Conservation (phyloP, 345 rosid species). For the Gossypium anomalum region DNA sequence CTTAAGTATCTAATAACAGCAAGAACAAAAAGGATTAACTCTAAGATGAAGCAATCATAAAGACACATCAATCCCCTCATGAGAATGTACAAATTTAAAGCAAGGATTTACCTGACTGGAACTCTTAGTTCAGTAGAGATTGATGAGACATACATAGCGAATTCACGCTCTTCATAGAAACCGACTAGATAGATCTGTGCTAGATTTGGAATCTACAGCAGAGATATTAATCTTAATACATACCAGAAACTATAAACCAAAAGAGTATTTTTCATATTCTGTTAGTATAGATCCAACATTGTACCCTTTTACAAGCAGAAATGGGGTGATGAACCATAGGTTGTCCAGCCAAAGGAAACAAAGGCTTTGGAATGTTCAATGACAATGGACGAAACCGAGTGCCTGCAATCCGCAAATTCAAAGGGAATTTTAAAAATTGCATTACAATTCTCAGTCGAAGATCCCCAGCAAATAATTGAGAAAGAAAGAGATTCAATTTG, state of each 20-base stretch:
- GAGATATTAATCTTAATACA: conserved; percentile 15
- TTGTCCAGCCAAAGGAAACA: conserved; percentile 86
- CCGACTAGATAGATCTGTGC: conserved; percentile 77
- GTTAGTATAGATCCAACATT: conserved; percentile 8
- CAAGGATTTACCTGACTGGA: conserved; percentile 63
- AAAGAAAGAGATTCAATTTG: background rate
- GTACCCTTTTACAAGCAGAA: conserved; percentile 91
- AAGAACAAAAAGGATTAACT: background rate
- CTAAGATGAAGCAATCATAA: background rate
- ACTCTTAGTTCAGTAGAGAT: conserved; percentile 82
- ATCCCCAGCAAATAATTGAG: conserved; percentile 1
- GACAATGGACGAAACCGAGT: conserved; percentile 93
- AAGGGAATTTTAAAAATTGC: background rate
- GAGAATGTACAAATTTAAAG: background rate
- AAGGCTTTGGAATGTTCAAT: conserved; percentile 81
- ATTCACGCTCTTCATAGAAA: conserved; percentile 90
- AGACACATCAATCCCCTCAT: background rate
- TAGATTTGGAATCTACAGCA: conserved; percentile 69
- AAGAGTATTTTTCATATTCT: background rate
- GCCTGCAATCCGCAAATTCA: conserved; percentile 33
- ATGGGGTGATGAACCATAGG: conserved; percentile 99
- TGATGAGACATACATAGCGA: conserved; percentile 75
- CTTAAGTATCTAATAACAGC: conserved; percentile 53
- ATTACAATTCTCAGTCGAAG: background rate
- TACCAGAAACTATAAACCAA: background rate